Evolutionary conservation across 2,329 filamentous ascomycete genomes (phyloP), one percentile per base, ranked within the genome.

Genomic region (Fusarium torulosum): DNA sequence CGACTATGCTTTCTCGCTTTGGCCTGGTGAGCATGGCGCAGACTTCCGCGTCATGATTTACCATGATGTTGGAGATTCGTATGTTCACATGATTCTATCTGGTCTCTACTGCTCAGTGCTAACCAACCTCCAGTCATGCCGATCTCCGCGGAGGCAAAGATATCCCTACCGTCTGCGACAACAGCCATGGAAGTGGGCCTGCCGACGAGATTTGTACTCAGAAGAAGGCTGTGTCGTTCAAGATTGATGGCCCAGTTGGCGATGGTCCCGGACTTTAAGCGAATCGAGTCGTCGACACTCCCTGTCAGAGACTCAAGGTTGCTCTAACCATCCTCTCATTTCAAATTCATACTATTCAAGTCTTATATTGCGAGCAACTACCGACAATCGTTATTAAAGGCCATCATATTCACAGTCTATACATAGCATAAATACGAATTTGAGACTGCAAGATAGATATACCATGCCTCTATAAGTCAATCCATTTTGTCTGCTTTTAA

Each of bases 181-280:
- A 64, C 37, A 61, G 64, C 53, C 52, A 65, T n/a, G 61, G 61
- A 3, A 61, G 19, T 15, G 59, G 53, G 8, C 52, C 55, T 2
- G 66, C 52, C 11, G 63, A 67, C 15, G 55, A 67, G 25, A 67
- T 60, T 11, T 69, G 63, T 43, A 61, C 50, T 3, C 53, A 67
- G 45, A 40, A 47, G 15, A 38, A 60, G 47, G 38, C 59, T 33
- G 51, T 67, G 3, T 42, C 44, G n/a, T 61, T 61, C 31, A 44
- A 29, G 19, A 64, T 69, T 19, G 59, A 67, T 17, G 63, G 66
- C 0, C 63, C 63, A 5, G 59, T 69, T 29, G 51, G 59, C 2
- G 4, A 3, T 21, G 14, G n/a, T 13, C 59, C 54, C 15, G 33
- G 11, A 10, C 35, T 37, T 17, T 37, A 4, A 37, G 17, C 2